These are phyloP conservation scores for Eimeria maxima DNA, from an alignment of 169 alveolate species.

Conservation along the genomic window DNA sequence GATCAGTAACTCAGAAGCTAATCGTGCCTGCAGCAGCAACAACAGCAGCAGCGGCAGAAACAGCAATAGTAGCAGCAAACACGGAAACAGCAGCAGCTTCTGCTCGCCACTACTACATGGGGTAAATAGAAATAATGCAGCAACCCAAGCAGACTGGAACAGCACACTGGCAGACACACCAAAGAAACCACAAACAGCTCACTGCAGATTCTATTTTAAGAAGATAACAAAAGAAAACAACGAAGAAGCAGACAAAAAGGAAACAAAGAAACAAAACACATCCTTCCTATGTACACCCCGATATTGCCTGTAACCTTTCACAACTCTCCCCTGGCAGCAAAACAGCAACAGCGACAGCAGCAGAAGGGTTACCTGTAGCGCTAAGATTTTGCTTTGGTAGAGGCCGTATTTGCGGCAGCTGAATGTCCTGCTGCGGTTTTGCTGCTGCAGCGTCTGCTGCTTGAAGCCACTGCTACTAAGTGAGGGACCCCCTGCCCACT, in stretches of 20 bases:
- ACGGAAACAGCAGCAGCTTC: background rate
- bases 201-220: no score
- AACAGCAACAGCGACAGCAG: background rate
- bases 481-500: constrained; percentile 45
- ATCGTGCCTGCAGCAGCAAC: constrained; percentile 72
- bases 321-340: background rate
- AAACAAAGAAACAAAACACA: no score
- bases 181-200: background rate
- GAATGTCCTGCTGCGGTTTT: constrained; percentile 78
- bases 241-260: no score
- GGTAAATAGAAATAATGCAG: background rate
- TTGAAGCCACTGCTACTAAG: constrained; percentile 4
- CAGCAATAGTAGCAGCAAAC: background rate
- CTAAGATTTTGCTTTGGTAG: constrained; percentile 60
- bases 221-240: no score
- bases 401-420: constrained; percentile 82
- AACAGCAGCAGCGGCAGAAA: constrained; percentile 18
- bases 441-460: constrained; percentile 58
- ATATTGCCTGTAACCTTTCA: no score
- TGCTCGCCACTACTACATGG: background rate
- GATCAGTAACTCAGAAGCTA: constrained; percentile 75
- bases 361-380: constrained; percentile 61
- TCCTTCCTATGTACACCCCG: no score
- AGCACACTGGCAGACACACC: background rate
- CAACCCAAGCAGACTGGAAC: background rate